Percentiles rank a stretch among this genome's conserved stretches.
phyloP scores from a whole-genome alignment of 768 basidiomycete species.

The Suillus luteus region DNA sequence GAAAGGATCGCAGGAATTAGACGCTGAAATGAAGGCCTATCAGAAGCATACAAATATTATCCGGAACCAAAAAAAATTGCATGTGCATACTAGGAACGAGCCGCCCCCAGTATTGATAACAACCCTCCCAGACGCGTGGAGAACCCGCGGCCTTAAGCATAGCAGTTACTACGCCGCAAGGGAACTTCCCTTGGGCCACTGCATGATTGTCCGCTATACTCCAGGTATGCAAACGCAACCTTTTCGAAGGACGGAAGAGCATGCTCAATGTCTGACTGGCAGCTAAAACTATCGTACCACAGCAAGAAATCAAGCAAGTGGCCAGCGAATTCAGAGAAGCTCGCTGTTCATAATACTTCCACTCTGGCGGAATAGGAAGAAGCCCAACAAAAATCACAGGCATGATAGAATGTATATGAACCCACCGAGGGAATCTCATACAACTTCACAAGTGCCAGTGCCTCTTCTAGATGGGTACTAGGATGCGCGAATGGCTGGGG shows the following conservation, averaged over 20 bases:
- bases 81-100: background rate
- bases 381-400: background rate
- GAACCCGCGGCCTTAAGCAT: background rate
- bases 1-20: background rate
- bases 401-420: constrained; percentile 13
- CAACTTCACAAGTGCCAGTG: constrained; percentile 50
- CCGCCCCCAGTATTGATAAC: background rate
- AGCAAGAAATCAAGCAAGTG: background rate
- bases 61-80: too few species aligned
- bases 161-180: background rate
- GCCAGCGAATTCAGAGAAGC: background rate
- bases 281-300: background rate
- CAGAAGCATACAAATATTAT: background rate
- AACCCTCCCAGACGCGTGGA: too few species aligned
- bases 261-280: background rate
- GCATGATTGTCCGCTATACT: too few species aligned
- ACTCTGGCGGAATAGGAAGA: background rate
- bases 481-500: constrained; percentile 45
- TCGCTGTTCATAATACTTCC: too few species aligned
- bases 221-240: background rate
- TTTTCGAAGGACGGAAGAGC: too few species aligned
- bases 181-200: background rate
- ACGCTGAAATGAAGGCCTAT: background rate
- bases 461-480: constrained; percentile 48
- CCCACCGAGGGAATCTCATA: constrained; percentile 54